phyloP scores from a whole-genome alignment of 2,329 filamentous ascomycete species.

The Claviceps maximensis region DNA sequence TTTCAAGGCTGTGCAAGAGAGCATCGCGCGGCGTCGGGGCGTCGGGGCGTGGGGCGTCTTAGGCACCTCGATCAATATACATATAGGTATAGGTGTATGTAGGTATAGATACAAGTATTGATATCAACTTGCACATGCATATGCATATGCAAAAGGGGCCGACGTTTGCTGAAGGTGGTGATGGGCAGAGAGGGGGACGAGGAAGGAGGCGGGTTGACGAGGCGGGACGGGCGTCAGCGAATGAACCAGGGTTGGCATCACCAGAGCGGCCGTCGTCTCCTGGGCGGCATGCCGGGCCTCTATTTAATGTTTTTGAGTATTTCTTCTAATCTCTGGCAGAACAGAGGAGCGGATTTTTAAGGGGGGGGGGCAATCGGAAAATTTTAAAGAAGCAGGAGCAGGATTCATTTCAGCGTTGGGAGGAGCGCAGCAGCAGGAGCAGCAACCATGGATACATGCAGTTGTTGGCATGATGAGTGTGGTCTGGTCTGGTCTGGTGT shows the following conservation, averaged over 20 bases:
- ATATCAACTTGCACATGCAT: too few species aligned
- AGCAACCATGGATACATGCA: not conserved
- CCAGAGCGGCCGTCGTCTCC: not conserved
- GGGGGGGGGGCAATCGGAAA: not conserved
- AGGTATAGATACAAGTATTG: too few species aligned
- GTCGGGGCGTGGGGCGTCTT: too few species aligned
- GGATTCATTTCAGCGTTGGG: not conserved
- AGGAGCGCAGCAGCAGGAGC: not conserved
- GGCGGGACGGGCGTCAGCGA: not conserved
- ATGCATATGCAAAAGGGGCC: not conserved
- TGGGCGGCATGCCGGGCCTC: not conserved
- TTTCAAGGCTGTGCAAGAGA: slow-evolving; percentile 8
- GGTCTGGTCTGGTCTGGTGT: too few species aligned
- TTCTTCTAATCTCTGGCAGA: not conserved
- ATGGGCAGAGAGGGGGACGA: not conserved
- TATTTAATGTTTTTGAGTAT: not conserved
- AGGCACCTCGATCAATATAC: too few species aligned
- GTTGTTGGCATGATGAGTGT: too few species aligned
- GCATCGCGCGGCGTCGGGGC: slow-evolving; percentile 4
- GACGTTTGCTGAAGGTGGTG: not conserved
- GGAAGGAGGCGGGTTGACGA: not conserved
- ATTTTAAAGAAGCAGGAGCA: not conserved
- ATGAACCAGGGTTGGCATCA: not conserved
- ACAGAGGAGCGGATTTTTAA: not conserved
- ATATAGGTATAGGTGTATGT: too few species aligned